A percentile compares a stretch with the other conserved stretches of the same genome.
phyloP scores from a whole-genome alignment of 805 yeast species.

The Monosporozyma unispora region DNA sequence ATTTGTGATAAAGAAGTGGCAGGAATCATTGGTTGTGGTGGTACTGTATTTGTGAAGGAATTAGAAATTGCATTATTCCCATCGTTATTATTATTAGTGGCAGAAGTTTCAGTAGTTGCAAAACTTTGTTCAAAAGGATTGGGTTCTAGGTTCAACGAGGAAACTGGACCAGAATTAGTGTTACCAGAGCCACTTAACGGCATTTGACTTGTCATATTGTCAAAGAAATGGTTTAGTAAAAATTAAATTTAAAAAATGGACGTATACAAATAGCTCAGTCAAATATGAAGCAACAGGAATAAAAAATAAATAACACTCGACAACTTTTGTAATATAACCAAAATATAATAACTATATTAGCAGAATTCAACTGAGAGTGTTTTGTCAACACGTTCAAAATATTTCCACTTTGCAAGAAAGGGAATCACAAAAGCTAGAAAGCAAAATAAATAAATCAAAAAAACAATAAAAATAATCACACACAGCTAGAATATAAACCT shows the following conservation, averaged over 20 bases:
- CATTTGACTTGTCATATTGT: neutral
- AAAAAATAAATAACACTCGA: neutral
- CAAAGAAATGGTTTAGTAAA: neutral
- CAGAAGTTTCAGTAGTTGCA: constrained; percentile 33
- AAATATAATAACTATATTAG: too few species aligned
- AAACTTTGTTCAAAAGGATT: constrained; percentile 94
- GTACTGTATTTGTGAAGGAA: neutral
- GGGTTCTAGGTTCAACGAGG: constrained; percentile 72
- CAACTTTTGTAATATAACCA: neutral
- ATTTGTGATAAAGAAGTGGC: neutral
- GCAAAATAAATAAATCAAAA: neutral
- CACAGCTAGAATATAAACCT: neutral
- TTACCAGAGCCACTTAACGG: neutral
- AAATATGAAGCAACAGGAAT: neutral
- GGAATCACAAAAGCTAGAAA: neutral
- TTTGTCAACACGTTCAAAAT: too few species aligned
- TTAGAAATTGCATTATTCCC: neutral
- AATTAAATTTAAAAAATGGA: neutral
- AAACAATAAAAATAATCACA: too few species aligned
- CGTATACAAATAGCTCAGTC: neutral
- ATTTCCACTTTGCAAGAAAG: neutral
- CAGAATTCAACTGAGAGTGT: too few species aligned
- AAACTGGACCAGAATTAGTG: constrained; percentile 2
- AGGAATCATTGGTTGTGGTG: neutral
- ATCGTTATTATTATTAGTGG: neutral